These are phyloP conservation scores for Coemansia sp. DNA, from an alignment of 192 early-diverging fungal species.

Conservation along the genomic window DNA sequence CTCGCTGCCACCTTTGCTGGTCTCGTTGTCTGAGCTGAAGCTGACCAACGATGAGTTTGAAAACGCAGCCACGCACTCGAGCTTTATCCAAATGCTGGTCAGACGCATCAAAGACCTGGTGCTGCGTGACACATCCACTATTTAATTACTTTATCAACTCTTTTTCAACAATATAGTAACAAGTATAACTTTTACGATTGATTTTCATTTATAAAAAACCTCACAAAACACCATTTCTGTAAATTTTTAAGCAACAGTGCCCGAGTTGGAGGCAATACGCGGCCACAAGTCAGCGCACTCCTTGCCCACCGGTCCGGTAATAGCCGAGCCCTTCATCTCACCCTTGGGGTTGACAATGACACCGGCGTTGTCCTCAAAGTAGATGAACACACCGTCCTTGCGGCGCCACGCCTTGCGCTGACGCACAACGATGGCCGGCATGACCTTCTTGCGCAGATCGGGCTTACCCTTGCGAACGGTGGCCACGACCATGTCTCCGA, in stretches of 20 bases:
- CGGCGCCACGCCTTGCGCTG: slow-evolving; percentile 99
- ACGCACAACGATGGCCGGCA: slow-evolving; percentile 98
- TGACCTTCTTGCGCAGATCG: slow-evolving; percentile 99
- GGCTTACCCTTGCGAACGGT: slow-evolving; percentile 99
- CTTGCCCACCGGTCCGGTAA: slow-evolving; percentile 99
- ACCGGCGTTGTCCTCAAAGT: slow-evolving; percentile 99
- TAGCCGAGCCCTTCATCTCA: slow-evolving; percentile 99
- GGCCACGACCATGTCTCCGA: slow-evolving; percentile 99
- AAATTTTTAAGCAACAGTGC: slow-evolving; percentile 68
- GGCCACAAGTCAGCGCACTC: slow-evolving; percentile 99
- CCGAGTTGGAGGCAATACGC: slow-evolving; percentile 92
- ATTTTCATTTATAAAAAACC: background rate
- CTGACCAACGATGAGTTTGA: slow-evolving; percentile 32
- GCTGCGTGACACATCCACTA: slow-evolving; percentile 31
- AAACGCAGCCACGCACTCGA: slow-evolving; percentile 31
- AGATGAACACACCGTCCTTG: slow-evolving; percentile 97
- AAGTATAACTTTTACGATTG: background rate
- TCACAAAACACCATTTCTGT: background rate
- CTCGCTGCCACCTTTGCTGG: slow-evolving; percentile 38
- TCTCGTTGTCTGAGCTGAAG: slow-evolving; percentile 37
- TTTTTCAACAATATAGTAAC: background rate
- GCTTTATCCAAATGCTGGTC: slow-evolving; percentile 54
- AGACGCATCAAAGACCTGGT: slow-evolving; percentile 48
- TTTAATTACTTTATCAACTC: slow-evolving; percentile 5
- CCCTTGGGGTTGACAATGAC: slow-evolving; percentile 99